Evolutionary conservation across 257 asterid species (phyloP).

Genomic region (Agastache rugosa): DNA sequence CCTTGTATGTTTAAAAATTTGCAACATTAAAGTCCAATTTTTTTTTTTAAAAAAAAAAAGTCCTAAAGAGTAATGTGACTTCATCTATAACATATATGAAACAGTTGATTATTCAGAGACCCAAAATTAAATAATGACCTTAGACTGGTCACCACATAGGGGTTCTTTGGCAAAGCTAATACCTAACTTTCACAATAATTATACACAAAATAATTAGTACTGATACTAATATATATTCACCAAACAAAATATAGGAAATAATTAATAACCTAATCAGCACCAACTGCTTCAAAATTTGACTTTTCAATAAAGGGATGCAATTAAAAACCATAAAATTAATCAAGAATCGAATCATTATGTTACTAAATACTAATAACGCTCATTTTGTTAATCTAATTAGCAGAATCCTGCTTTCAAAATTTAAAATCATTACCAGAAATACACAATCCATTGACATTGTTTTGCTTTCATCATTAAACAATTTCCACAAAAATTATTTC

Average conservation of each 20-base stretch:
- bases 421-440: neutral
- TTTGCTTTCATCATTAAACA: constrained; percentile 23
- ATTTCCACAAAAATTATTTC: neutral
- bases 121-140: constrained; percentile 34
- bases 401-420: constrained; percentile 27
- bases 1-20: constrained; percentile 16
- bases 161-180: constrained; percentile 29
- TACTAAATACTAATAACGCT: neutral
- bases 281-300: constrained; percentile 44
- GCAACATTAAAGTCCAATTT: too few species aligned
- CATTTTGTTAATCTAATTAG: constrained; percentile 9
- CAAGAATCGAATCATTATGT: constrained; percentile 18
- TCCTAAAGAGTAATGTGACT: constrained; percentile 5
- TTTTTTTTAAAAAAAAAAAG: neutral
- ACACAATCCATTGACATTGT: constrained; percentile 37
- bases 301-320: constrained; percentile 25
- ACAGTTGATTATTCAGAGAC: constrained; percentile 31
- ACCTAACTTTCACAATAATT: constrained; percentile 42
- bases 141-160: constrained; percentile 25
- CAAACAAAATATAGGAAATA: constrained; percentile 3
- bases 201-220: neutral
- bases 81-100: constrained; percentile 8
- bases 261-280: constrained; percentile 35
- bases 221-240: neutral
- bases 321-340: neutral